Base-by-base conservation (phyloP, 352 stramenopile species). In the Aphanomyces astaci region DNA sequence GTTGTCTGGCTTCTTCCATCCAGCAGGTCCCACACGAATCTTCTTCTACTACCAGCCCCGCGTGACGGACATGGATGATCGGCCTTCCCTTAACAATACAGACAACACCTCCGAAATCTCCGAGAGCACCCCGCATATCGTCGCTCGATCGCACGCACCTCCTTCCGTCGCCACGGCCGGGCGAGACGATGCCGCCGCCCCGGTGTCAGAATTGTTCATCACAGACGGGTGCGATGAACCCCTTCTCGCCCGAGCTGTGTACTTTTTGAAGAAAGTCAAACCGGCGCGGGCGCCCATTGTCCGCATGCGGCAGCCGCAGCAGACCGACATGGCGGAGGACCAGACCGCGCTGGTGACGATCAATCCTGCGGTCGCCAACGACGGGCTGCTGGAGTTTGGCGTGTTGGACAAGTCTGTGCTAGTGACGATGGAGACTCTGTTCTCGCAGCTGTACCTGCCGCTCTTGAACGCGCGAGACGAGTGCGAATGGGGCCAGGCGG, bases 41-140 rank as follows among this genome's bases (percentile, higher is more conserved):
- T 90, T 92, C 67, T 90, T 94, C 71, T 91, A 86, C 73, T 89
- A 89, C 70, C 83, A 94, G 57, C 4, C 46, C 28, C 76, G 79
- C 32, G 31, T 56, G 7, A 40, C 67, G 13, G 64, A 74, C n/a
- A 59, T 72, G 30, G 54, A 75, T 27, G 17, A 17, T 11, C 28
- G 13, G 11, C 27, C 19, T 7, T 7, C 30, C 17, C 9, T 30
- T 9, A 17, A 59, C 51, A 39, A 36, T 22, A 30, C 33, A 1
- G 51, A 64, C 10, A 56, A 55, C 17, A 53, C 64, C 2, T 71
- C 64, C 0, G 53, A 71, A 5, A 28, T 27, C 10, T 64, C 49
- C 30, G 48, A 32, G 15, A 15, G 39, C 48, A 59, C 22, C 28
- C 59, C 59, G 4, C 27, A 68, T 19, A 13, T 24, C 27, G 28